Conservation (phyloP, 2,329 filamentous ascomycete genomes). For the Pseudophaeomoniella oleicola region DNA sequence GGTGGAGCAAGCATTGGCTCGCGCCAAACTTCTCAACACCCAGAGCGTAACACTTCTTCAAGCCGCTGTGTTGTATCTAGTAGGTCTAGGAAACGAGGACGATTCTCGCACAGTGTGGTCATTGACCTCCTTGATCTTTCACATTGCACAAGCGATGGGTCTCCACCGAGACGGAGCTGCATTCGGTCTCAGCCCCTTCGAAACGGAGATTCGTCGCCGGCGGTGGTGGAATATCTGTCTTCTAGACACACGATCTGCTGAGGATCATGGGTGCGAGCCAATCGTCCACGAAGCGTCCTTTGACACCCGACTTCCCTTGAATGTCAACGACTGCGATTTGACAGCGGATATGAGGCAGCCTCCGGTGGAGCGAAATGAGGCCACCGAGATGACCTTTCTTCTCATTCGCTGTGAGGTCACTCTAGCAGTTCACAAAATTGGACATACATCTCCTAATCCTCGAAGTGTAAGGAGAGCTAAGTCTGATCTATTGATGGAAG, state of each 20-base stretch:
- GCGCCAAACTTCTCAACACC: conserved; percentile 39
- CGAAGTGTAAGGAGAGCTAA: conserved; percentile 18
- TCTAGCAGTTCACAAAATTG: conserved; percentile 20
- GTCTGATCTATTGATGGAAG: conserved; percentile 18
- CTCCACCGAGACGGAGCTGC: conserved; percentile 36
- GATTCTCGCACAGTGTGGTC: conserved; percentile 36
- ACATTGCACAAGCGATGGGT: conserved; percentile 39
- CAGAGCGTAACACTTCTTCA: conserved; percentile 41
- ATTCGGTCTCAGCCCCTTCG: conserved; percentile 40
- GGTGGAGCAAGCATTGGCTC: conserved; percentile 38
- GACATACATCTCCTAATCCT: too few relatives aligned
- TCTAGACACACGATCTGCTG: conserved; percentile 44
- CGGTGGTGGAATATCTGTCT: conserved; percentile 27
- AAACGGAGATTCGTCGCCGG: conserved; percentile 22
- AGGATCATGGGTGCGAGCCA: conserved; percentile 49
- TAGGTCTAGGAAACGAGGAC: conserved; percentile 36
- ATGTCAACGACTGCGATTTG: conserved; percentile 36
- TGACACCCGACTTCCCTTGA: conserved; percentile 40
- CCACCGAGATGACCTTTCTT: conserved; percentile 38
- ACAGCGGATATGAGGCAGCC: conserved; percentile 29
- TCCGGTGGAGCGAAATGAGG: conserved; percentile 33
- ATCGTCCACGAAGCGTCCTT: conserved; percentile 43
- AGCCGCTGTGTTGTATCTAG: conserved; percentile 40
- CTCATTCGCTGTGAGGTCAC: conserved; percentile 23
- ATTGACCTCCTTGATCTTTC: conserved; percentile 31